Base-by-base conservation (phyloP, 2,329 filamentous ascomycete species). In the Nakataea oryzae region DNA sequence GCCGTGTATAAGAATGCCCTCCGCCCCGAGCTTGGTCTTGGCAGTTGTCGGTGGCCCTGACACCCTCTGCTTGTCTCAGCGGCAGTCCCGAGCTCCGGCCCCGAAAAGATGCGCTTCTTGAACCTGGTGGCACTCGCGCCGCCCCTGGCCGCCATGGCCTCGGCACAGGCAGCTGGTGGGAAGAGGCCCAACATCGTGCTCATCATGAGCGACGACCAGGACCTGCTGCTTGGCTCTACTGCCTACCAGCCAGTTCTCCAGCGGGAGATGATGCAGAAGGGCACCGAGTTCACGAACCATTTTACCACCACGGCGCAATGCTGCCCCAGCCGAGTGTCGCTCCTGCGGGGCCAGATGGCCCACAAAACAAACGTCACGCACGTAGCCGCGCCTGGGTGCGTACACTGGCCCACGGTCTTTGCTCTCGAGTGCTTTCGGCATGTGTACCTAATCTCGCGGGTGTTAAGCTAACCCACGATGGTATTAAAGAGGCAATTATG, bases 341-440 rank as follows among this genome's bases (percentile, higher is more conserved):
- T 90, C 1, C 84, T 81, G 79, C 89, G 87, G 0, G 87, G 87
- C 0, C 84, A 82, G 67, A 79, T 83, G 11, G 84, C 86, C 0
- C 87, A 90, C 66, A 89, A 89, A 65, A 89, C 86, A 0, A 90
- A 90, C 65, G 85, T 90, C 1, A 90, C 87, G 21, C 41, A 50
- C 13, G 41, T 50, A 17, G 7, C 41, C 21, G 41, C 41, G 24
- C 21, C 17, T 7, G 41, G 75, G 75, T 12, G 78, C 76, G 63
- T n/a, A 50, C 7, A n/a, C 41, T 24, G 24, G 7, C 9, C 7
- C 41, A 50, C 24, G 7, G 7, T 41, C 8, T 21, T 27, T 24
- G 7, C 26, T 34, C n/a, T 58, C 34, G 32, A 9, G 6, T 41
- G 3, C 1, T 21, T 41, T 27, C 8, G 1, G 9, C 17, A 24